These are phyloP conservation scores for Torrubiella hemipterigena DNA, from an alignment of 2,329 filamentous ascomycete species.

Conservation along the genomic window DNA sequence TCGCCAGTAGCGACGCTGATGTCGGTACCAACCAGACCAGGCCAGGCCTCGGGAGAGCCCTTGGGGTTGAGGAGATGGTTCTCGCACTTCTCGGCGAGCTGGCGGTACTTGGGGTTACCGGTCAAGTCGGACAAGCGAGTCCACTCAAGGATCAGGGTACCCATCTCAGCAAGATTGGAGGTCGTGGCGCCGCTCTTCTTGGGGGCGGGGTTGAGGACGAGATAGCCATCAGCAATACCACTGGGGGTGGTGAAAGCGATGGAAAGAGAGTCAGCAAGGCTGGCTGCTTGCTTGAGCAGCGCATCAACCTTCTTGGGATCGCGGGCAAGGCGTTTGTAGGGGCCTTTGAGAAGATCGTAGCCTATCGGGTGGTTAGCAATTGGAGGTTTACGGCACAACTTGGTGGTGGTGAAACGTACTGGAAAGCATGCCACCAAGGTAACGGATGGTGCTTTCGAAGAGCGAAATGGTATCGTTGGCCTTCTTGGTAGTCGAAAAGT, in stretches of 20 bases:
- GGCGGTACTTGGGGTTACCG: slow-evolving; percentile 49
- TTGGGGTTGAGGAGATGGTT: slow-evolving; percentile 52
- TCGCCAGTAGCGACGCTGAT: slow-evolving; percentile 51
- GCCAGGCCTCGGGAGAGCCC: slow-evolving; percentile 50
- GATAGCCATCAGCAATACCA: slow-evolving; percentile 58
- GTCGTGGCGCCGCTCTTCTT: slow-evolving; percentile 33
- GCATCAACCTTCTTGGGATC: slow-evolving; percentile 34
- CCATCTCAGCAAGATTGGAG: slow-evolving; percentile 64
- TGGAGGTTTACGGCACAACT: background rate
- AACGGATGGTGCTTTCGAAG: slow-evolving; percentile 87
- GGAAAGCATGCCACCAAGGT: slow-evolving; percentile 69
- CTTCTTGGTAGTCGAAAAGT: slow-evolving; percentile 49
- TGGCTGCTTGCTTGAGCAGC: slow-evolving; percentile 52
- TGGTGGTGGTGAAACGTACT: slow-evolving; percentile 26
- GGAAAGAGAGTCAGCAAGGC: slow-evolving; percentile 57
- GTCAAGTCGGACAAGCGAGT: slow-evolving; percentile 63
- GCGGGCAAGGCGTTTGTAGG: slow-evolving; percentile 36
- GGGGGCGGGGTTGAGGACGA: slow-evolving; percentile 42
- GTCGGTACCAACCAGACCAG: slow-evolving; percentile 58
- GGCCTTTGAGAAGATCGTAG: slow-evolving; percentile 59
- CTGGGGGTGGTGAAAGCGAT: slow-evolving; percentile 63
- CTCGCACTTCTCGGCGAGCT: slow-evolving; percentile 53
- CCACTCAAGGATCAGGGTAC: slow-evolving; percentile 74
- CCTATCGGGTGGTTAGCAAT: slow-evolving; percentile 23
- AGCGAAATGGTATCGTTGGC: slow-evolving; percentile 49